A percentile compares a stretch with the other conserved stretches of the same genome.
These are phyloP conservation scores for Ensete glaucum DNA, from an alignment of 176 grass and related monocot species.

Conservation along the genomic window DNA sequence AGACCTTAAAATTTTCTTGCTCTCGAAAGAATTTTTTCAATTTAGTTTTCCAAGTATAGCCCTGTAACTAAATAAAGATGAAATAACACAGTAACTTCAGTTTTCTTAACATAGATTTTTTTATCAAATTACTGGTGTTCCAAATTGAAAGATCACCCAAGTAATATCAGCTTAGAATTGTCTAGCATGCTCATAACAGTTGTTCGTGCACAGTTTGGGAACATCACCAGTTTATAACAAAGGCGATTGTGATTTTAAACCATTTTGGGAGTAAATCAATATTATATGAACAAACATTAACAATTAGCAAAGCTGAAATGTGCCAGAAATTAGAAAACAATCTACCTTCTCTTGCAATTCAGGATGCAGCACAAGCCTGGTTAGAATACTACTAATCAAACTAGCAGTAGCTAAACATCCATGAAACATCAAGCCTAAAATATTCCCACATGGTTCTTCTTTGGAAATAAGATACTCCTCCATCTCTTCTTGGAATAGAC, in stretches of 20 bases:
- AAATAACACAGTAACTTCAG: not conserved
- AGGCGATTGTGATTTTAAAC: not conserved
- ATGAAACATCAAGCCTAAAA: constrained; percentile 88
- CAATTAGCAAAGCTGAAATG: constrained; percentile 3
- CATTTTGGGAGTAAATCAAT: not conserved
- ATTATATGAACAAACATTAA: not conserved
- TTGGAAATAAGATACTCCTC: constrained; percentile 35
- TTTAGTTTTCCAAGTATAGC: not conserved
- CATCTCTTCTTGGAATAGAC: constrained; percentile 22
- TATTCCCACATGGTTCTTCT: constrained; percentile 71
- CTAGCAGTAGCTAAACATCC: constrained; percentile 64
- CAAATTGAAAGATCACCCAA: not conserved
- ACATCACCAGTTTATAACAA: not conserved
- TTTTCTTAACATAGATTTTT: not conserved
- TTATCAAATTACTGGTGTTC: not conserved
- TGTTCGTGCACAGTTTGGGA: not conserved
- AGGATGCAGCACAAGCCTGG: constrained; percentile 39
- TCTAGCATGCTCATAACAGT: not conserved
- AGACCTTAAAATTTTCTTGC: not conserved
- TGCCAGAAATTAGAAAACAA: constrained; percentile 15
- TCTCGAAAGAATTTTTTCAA: not conserved
- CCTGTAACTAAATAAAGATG: not conserved
- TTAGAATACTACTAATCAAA: constrained; percentile 63
- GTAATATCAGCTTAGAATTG: not conserved
- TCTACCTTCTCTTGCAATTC: constrained; percentile 73